Percentiles rank a stretch among this genome's conserved stretches.
Conservation (phyloP, 139 green algal species). For the Tetradesmus obliquus region DNA sequence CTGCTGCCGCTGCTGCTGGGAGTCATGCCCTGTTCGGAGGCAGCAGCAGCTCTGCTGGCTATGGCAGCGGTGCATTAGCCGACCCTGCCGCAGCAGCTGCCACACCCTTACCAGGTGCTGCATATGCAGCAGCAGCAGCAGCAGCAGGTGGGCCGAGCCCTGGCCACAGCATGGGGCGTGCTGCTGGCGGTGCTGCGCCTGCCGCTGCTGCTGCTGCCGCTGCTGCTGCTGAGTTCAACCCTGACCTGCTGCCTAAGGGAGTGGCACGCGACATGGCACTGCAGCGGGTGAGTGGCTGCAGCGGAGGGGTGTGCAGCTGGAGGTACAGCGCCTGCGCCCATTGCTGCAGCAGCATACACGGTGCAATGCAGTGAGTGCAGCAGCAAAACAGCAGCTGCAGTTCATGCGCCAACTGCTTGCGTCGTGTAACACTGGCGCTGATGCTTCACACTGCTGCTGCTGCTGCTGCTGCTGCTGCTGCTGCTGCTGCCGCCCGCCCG, state of each 20-base stretch:
- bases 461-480: background rate
- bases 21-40: background rate
- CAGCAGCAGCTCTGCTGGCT: background rate
- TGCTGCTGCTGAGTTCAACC: background rate
- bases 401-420: background rate
- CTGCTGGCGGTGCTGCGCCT: background rate
- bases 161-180: background rate
- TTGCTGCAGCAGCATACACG: background rate
- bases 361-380: background rate
- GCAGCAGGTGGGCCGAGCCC: background rate
- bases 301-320: background rate
- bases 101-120: background rate
- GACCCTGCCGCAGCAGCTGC: background rate
- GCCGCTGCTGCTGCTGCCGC: background rate
- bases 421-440: no score
- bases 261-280: constrained; percentile 34
- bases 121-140: background rate
- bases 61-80: background rate
- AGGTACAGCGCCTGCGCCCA: background rate
- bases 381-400: background rate
- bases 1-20: background rate
- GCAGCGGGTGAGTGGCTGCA: constrained; percentile 15
- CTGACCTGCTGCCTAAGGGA: constrained; percentile 31
- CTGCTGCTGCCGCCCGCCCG: background rate
- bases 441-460: no score